Base-by-base conservation (phyloP, 352 stramenopile species). In the Discostella stelligera region DNA sequence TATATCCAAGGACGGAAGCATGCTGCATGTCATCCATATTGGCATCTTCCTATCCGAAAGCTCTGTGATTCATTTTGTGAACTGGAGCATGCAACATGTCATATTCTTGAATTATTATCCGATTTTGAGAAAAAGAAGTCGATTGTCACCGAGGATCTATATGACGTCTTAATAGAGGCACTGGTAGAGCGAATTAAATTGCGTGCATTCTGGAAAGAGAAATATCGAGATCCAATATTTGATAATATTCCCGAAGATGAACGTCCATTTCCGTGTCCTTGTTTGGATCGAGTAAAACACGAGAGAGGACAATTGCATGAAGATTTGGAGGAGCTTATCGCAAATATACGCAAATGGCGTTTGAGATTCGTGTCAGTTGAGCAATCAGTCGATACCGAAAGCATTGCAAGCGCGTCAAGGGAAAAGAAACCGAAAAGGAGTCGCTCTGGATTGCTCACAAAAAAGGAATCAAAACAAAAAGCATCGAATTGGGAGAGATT, bases 1-100 rank as follows among this genome's bases (percentile, higher is more conserved):
- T 88, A 68, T 60, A 74, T 94, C 37, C 89, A 93, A 74, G 88
- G 86, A 16, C 46, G 67, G 66, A 69, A 74, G 50, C 81, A 92
- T 72, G 77, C 79, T 20, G 54, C 65, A 37, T 68, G 87, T 46
- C 82, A 88, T 77, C 56, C 67, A 0, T 89, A 87, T 67, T 92
- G 84, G 82, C 77, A 89, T 54, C 37, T 61, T 46, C 79, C 80
- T 0, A 89, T 89, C 37, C 59, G 75, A 46, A 53, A 60, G 18
- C 56, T 90, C 8, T 71, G 77, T 18, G 65, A 74, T n/a, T 71
- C 63, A 0, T 88, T 66, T 71, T 53, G 54, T 4, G 18, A 74
- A 1, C 64, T 92, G 21, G 74, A 90, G 49, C 53, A 67, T 37
- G 25, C 52, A 41, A 46, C 53, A 39, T 58, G 50, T 32, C 52